Conservation (phyloP, 176 grass and related monocot genomes). For the Lolium multiflorum region DNA sequence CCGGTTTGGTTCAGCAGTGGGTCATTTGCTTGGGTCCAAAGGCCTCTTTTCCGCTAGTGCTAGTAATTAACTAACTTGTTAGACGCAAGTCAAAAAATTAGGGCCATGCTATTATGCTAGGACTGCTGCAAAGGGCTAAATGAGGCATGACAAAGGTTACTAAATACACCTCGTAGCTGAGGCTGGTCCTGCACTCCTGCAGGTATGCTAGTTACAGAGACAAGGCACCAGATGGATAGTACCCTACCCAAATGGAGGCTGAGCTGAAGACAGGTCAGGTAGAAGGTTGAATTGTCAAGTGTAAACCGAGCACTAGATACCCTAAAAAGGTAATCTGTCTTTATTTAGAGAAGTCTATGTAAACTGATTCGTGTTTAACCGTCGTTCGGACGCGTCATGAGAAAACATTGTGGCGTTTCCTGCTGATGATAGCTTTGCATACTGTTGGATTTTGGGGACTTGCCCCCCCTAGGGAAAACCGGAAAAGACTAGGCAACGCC, state of each 20-base stretch:
- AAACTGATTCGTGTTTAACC: not conserved
- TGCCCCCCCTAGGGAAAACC: too few relatives aligned
- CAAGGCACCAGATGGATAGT: not conserved
- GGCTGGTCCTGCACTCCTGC: slow-evolving; percentile 34
- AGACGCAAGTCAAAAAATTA: slow-evolving; percentile 27
- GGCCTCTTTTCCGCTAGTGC: too few relatives aligned
- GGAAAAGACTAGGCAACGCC: too few relatives aligned
- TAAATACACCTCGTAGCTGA: not conserved
- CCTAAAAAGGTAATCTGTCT: not conserved
- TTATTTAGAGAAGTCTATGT: not conserved
- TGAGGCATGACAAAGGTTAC: slow-evolving; percentile 19
- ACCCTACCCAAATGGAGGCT: not conserved
- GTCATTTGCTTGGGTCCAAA: too few relatives aligned
- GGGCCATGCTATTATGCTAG: not conserved
- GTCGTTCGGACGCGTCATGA: not conserved
- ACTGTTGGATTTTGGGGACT: not conserved
- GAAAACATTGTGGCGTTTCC: not conserved
- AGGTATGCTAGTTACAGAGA: slow-evolving; percentile 26
- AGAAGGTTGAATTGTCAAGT: not conserved
- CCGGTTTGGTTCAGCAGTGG: too few relatives aligned
- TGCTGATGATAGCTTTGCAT: not conserved
- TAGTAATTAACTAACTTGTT: slow-evolving; percentile 16
- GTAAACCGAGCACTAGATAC: too few relatives aligned
- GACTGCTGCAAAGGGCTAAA: not conserved
- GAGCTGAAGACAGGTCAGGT: not conserved